Evolutionary conservation across 2,329 filamentous ascomycete species (phyloP).

Genomic region (Claviceps sp.): DNA sequence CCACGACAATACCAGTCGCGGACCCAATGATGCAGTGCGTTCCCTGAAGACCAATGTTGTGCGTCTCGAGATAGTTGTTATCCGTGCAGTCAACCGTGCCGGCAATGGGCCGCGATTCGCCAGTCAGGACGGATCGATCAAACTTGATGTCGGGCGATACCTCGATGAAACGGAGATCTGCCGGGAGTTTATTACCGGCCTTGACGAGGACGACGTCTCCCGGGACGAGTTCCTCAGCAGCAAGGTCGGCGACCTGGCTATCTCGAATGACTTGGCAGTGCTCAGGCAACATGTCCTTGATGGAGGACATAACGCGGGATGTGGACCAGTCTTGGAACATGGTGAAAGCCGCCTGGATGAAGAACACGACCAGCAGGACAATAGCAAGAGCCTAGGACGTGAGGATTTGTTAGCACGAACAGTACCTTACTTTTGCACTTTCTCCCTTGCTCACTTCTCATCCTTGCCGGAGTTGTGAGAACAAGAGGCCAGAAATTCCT

Average conservation of each 20-base stretch:
- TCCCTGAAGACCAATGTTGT: constrained; percentile 65
- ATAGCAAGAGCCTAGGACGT: constrained; percentile 48
- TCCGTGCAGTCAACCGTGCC: constrained; percentile 55
- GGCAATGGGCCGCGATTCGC: constrained; percentile 51
- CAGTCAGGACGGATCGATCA: constrained; percentile 59
- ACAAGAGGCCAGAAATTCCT: background rate
- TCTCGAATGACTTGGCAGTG: constrained; percentile 53
- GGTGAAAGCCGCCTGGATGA: constrained; percentile 57
- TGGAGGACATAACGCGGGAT: constrained; percentile 64
- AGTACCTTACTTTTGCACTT: background rate
- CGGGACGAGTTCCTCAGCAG: constrained; percentile 51
- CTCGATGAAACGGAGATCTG: constrained; percentile 58
- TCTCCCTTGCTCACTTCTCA: background rate
- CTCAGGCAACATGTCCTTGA: constrained; percentile 69
- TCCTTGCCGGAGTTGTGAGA: background rate
- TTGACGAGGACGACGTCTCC: constrained; percentile 58
- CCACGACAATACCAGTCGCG: constrained; percentile 53
- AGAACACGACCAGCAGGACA: constrained; percentile 56
- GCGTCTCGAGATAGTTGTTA: constrained; percentile 63
- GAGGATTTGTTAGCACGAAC: background rate
- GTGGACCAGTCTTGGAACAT: constrained; percentile 66
- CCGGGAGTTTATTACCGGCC: constrained; percentile 60
- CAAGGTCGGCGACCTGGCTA: constrained; percentile 32
- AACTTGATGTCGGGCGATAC: constrained; percentile 57
- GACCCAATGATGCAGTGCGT: constrained; percentile 63